phyloP scores from a whole-genome alignment of 306 rosid species.

The Gastrolobium villosum region DNA sequence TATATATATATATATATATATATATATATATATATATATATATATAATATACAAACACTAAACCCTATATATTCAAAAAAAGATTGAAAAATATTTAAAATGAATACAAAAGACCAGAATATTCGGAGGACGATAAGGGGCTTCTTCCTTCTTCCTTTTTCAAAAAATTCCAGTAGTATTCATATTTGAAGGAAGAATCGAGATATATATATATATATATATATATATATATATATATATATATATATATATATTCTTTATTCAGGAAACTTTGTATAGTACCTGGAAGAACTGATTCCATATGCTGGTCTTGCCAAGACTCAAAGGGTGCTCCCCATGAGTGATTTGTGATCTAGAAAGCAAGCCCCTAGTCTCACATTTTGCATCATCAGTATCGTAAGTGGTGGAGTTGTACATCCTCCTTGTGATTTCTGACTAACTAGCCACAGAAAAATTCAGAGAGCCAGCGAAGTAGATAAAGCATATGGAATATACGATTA shows the following conservation, averaged over 20 bases:
- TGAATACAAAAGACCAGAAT: too few species aligned
- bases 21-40: too few species aligned
- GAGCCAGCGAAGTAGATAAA: conserved; percentile 49
- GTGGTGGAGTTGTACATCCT: conserved; percentile 61
- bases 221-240: too few species aligned
- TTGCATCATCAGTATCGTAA: conserved; percentile 65
- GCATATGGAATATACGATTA: neutral
- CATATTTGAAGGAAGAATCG: too few species aligned
- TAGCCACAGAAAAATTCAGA: conserved; percentile 92
- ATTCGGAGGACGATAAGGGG: too few species aligned
- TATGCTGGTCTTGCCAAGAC: conserved; percentile 93
- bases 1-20: too few species aligned
- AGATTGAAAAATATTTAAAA: too few species aligned
- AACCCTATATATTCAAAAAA: too few species aligned
- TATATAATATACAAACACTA: too few species aligned
- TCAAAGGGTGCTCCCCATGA: conserved; percentile 93
- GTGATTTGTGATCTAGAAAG: conserved; percentile 87
- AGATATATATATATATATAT: too few species aligned
- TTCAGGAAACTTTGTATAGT: conserved; percentile 28
- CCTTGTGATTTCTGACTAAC: conserved; percentile 98
- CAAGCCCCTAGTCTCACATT: conserved; percentile 61
- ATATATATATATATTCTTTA: neutral
- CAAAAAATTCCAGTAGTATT: too few species aligned
- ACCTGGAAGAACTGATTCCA: conserved; percentile 99
- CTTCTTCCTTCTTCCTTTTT: too few species aligned